Percentiles rank a stretch among this genome's conserved stretches.
These are phyloP conservation scores for Chrysosporium keratinophilum DNA, from an alignment of 2,329 filamentous ascomycete species.

Conservation along the genomic window DNA sequence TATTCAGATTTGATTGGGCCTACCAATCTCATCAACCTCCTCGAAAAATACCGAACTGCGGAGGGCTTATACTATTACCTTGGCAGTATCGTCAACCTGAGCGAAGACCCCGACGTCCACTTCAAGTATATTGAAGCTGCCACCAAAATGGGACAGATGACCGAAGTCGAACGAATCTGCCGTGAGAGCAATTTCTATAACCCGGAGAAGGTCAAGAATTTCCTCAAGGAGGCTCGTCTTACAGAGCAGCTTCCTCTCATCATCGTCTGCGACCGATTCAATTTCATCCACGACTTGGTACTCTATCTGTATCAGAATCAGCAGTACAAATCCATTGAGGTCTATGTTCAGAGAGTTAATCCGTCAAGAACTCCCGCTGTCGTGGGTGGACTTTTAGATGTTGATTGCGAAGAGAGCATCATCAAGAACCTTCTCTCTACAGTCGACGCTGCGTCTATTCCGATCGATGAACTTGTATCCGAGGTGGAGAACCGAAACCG, in stretches of 20 bases:
- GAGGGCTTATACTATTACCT: constrained; percentile 98
- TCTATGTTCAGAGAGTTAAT: constrained; percentile 96
- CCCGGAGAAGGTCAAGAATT: constrained; percentile 96
- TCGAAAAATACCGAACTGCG: constrained; percentile 95
- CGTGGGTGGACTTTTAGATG: constrained; percentile 83
- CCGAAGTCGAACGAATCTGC: constrained; percentile 94
- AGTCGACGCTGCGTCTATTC: constrained; percentile 73
- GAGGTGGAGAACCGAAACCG: constrained; percentile 96
- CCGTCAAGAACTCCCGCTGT: constrained; percentile 82
- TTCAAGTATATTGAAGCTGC: constrained; percentile 99
- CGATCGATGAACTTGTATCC: constrained; percentile 83
- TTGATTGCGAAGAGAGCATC: constrained; percentile 92
- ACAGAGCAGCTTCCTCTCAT: constrained; percentile 91
- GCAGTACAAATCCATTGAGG: constrained; percentile 97
- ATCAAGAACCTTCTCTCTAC: constrained; percentile 86
- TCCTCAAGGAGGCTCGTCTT: constrained; percentile 89
- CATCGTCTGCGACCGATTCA: constrained; percentile 98
- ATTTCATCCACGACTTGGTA: constrained; percentile 94
- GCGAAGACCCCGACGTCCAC: constrained; percentile 86
- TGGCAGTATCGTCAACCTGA: constrained; percentile 93
- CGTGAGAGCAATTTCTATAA: constrained; percentile 86
- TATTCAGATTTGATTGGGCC: constrained; percentile 91
- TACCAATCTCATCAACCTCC: constrained; percentile 77
- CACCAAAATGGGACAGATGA: constrained; percentile 83
- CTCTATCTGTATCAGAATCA: constrained; percentile 98